Percentiles rank a stretch among this genome's conserved stretches.
phyloP scores from a whole-genome alignment of 2,329 filamentous ascomycete genomes.

The Nothophaeocryptopus gaeumannii region DNA sequence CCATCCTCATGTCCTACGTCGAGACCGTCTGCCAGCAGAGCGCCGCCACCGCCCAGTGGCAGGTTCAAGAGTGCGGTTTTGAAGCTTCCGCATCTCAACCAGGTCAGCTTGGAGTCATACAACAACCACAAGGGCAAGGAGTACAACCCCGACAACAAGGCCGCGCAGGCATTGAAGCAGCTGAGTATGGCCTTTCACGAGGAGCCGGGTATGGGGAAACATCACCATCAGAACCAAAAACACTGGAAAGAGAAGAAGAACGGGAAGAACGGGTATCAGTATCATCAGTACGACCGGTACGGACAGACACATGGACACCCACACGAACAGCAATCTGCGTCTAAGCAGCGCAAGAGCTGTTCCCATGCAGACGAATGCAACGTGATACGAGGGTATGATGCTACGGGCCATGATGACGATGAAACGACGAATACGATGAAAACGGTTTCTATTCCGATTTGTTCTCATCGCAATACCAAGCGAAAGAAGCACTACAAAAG shows the following conservation, averaged over 20 bases:
- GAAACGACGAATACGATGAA: slow-evolving; percentile 2
- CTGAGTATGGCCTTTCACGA: slow-evolving; percentile 31
- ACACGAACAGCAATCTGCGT: slow-evolving; percentile 27
- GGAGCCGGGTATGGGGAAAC: slow-evolving; percentile 35
- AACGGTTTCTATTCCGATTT: background rate
- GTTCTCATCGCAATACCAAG: slow-evolving; percentile 12
- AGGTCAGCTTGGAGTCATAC: slow-evolving; percentile 21
- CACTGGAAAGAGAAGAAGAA: slow-evolving; percentile 29
- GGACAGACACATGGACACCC: slow-evolving; percentile 28
- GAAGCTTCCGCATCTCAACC: slow-evolving; percentile 41
- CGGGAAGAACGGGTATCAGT: slow-evolving; percentile 30
- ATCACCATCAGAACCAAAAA: slow-evolving; percentile 32
- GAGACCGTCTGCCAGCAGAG: slow-evolving; percentile 42
- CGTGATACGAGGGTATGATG: slow-evolving; percentile 24
- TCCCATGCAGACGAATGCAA: slow-evolving; percentile 4
- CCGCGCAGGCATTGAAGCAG: slow-evolving; percentile 30
- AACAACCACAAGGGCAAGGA: slow-evolving; percentile 23
- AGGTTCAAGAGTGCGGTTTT: slow-evolving; percentile 50
- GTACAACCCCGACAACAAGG: slow-evolving; percentile 20
- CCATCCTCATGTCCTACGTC: slow-evolving; percentile 46
- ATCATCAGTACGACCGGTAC: slow-evolving; percentile 31
- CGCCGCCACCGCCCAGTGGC: slow-evolving; percentile 35
- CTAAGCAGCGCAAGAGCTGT: slow-evolving; percentile 13
- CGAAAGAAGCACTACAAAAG: slow-evolving; percentile 26
- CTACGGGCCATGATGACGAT: slow-evolving; percentile 16